Conservation (phyloP, 2,329 filamentous ascomycete species). For the Pseudogymnoascus verrucosus region DNA sequence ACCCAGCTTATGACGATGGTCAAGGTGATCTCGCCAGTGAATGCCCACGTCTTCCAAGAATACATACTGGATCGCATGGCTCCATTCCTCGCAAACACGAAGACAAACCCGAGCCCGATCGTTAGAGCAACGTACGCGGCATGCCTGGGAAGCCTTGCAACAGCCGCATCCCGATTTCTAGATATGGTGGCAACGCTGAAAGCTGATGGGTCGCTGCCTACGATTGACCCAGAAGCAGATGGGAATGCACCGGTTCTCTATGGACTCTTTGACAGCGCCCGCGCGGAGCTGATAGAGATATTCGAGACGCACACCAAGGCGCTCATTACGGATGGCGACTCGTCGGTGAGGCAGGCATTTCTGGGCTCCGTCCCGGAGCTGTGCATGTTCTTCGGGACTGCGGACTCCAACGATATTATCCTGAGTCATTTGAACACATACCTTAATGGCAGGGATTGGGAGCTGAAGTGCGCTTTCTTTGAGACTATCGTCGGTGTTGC, state of each 20-base stretch:
- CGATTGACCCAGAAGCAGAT: conserved; percentile 68
- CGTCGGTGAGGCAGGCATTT: conserved; percentile 82
- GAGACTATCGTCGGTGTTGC: conserved; percentile 91
- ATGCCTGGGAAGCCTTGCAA: conserved; percentile 80
- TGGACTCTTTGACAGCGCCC: conserved; percentile 80
- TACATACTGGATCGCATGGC: conserved; percentile 60
- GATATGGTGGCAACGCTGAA: conserved; percentile 85
- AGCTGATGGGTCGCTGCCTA: conserved; percentile 72
- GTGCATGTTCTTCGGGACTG: conserved; percentile 88
- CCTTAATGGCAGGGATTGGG: conserved; percentile 93
- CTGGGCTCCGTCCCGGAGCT: conserved; percentile 84
- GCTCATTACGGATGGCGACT: conserved; percentile 77
- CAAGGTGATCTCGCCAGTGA: conserved; percentile 73
- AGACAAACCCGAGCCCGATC: conserved; percentile 53
- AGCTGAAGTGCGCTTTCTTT: conserved; percentile 92
- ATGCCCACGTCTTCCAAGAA: conserved; percentile 61
- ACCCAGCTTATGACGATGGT: conserved; percentile 85
- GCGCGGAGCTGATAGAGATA: conserved; percentile 69
- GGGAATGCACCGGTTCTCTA: conserved; percentile 65
- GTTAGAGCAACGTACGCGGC: conserved; percentile 89
- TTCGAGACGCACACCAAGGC: conserved; percentile 87
- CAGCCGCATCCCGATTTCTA: conserved; percentile 75
- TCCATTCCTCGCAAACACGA: conserved; percentile 45
- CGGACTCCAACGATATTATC: conserved; percentile 92
- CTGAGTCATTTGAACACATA: conserved; percentile 95